These are phyloP conservation scores for Oryza rufipogon DNA, from an alignment of 176 grass and related monocot genomes.

Conservation along the genomic window DNA sequence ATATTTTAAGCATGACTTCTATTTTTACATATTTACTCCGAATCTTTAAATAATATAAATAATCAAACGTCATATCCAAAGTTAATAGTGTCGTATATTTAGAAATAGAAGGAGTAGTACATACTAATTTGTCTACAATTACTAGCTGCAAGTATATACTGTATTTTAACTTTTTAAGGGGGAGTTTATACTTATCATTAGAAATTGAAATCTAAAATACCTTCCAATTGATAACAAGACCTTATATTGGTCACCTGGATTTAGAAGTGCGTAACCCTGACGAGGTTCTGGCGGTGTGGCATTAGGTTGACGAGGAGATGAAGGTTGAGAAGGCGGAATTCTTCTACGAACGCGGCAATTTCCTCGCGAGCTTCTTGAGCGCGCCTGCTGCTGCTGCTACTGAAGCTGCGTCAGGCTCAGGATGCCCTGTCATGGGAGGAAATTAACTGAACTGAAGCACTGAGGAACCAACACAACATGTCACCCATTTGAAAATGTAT, in stretches of 20 bases:
- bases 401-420: background rate
- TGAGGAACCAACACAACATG: background rate
- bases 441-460: constrained; percentile 11
- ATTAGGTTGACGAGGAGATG: constrained; percentile 55
- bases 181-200: background rate
- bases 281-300: background rate
- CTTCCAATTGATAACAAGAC: too few relatives aligned
- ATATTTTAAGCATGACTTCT: too few relatives aligned
- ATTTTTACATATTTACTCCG: too few relatives aligned
- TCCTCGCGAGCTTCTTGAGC: constrained; percentile 63
- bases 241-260: too few relatives aligned
- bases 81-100: too few relatives aligned
- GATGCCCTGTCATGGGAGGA: constrained; percentile 48
- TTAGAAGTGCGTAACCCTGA: background rate
- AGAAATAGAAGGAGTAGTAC: too few relatives aligned
- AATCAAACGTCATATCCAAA: too few relatives aligned
- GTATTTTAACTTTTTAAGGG: background rate
- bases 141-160: background rate
- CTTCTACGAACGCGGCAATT: constrained; percentile 75
- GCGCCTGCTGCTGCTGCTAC: background rate
- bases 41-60: too few relatives aligned
- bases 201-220: background rate
- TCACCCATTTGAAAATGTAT: background rate
- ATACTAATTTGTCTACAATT: background rate
- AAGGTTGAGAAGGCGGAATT: constrained; percentile 63